Evolutionary conservation across 371 early-diverging fungal species (phyloP).

Genomic region (Amoeboaphelidium protococcarum): DNA sequence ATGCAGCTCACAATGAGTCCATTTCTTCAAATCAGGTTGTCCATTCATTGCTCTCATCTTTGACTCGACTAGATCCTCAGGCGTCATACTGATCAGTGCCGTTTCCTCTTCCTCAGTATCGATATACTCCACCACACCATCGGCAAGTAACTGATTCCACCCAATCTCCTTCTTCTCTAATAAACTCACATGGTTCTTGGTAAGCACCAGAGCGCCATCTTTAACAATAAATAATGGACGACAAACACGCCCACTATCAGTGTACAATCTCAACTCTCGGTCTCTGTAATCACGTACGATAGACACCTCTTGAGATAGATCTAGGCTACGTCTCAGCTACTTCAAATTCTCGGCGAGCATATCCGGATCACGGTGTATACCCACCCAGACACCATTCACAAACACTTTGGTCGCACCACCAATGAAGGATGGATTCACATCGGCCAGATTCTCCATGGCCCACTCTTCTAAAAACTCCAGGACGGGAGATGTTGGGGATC

Average conservation of each 20-base stretch:
- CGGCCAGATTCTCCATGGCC: slow-evolving; percentile 81
- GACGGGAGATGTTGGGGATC: slow-evolving; percentile 46
- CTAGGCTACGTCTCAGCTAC: slow-evolving; percentile 44
- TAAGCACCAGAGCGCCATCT: slow-evolving; percentile 25
- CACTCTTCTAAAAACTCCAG: slow-evolving; percentile 84
- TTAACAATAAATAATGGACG: slow-evolving; percentile 92
- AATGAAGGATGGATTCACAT: slow-evolving; percentile 25
- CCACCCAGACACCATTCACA: slow-evolving; percentile 95
- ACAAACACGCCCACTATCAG: slow-evolving; percentile 92
- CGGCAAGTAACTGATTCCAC: slow-evolving; percentile 52
- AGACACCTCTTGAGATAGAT: slow-evolving; percentile 61
- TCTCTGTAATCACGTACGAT: slow-evolving; percentile 88
- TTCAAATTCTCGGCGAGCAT: slow-evolving; percentile 49
- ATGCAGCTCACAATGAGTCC: slow-evolving; percentile 99
- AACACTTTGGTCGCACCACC: slow-evolving; percentile 69
- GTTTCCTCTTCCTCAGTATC: slow-evolving; percentile 99
- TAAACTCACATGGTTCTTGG: slow-evolving; percentile 27
- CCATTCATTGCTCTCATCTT: slow-evolving; percentile 1
- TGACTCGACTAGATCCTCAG: slow-evolving; percentile 39
- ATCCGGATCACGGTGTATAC: slow-evolving; percentile 69
- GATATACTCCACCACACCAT: slow-evolving; percentile 85
- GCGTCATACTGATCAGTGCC: slow-evolving; percentile 82
- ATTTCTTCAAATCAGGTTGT: slow-evolving; percentile 60
- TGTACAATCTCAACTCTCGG: slow-evolving; percentile 73
- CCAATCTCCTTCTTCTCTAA: slow-evolving; percentile 22